These are phyloP conservation scores for Chlamydomonas applanata DNA, from an alignment of 139 green algal genomes.

Conservation along the genomic window DNA sequence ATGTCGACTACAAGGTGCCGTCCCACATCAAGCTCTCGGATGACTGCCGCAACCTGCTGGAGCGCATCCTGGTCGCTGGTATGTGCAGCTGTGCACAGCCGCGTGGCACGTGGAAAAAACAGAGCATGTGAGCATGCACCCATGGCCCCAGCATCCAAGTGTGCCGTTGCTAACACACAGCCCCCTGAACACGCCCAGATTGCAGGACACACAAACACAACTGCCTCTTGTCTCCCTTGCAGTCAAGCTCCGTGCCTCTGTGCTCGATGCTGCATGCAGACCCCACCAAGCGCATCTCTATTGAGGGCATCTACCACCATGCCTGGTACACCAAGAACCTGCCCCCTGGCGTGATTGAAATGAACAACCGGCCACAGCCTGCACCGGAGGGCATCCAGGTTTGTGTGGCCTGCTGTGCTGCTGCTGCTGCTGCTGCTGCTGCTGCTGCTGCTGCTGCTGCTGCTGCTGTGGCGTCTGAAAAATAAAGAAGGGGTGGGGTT, in stretches of 20 bases:
- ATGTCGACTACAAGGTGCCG: constrained; percentile 77
- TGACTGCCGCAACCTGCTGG: constrained; percentile 74
- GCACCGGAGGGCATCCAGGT: constrained; percentile 42
- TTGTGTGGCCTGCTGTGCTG: not conserved
- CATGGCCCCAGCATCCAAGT: too few species aligned
- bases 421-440: not conserved
- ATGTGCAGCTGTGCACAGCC: too few species aligned
- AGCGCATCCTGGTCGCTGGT: constrained; percentile 55
- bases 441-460: not conserved
- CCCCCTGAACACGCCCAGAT: too few species aligned
- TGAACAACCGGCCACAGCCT: constrained; percentile 46
- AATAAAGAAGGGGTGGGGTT: not conserved
- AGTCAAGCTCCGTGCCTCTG: too few species aligned
- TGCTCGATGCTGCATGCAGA: too few species aligned
- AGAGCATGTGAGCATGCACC: too few species aligned
- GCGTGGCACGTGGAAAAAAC: too few species aligned
- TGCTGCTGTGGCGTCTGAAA: not conserved
- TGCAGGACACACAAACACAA: too few species aligned
- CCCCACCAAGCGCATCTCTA: constrained; percentile 79
- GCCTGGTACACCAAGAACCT: constrained; percentile 83
- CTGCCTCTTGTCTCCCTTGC: too few species aligned
- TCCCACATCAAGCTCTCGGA: constrained; percentile 54
- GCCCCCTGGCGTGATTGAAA: constrained; percentile 76
- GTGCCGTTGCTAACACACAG: too few species aligned
- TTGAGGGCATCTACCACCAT: constrained; percentile 55